A percentile compares a stretch with the other conserved stretches of the same genome.
phyloP scores from a whole-genome alignment of 805 yeast genomes.

The Cyberlindnera nakhonratchasimensis region DNA sequence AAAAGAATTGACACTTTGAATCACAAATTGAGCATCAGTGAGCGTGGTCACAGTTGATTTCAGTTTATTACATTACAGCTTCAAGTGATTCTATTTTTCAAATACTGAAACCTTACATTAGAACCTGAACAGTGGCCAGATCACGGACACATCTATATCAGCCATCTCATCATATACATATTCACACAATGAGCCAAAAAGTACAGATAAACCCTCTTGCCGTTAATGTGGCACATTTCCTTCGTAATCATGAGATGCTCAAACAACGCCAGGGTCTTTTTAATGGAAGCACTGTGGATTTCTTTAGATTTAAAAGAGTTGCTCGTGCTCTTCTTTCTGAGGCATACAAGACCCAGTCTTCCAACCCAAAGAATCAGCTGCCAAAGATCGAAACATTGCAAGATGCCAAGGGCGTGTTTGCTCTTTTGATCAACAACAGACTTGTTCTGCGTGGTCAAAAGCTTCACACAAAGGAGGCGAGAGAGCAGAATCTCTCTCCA shows the following conservation, averaged over 20 bases:
- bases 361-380: constrained; percentile 42
- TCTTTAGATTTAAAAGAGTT: constrained; percentile 84
- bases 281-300: constrained; percentile 68
- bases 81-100: too few species aligned
- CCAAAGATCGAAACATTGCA: constrained; percentile 49
- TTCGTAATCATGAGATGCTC: constrained; percentile 61
- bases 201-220: constrained; percentile 47
- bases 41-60: too few species aligned
- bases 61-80: too few species aligned
- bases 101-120: too few species aligned
- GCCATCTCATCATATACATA: constrained; percentile 1
- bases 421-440: constrained; percentile 66
- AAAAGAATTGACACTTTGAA: too few species aligned
- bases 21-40: too few species aligned
- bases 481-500: constrained; percentile 58
- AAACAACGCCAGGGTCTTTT: constrained; percentile 82
- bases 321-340: constrained; percentile 71
- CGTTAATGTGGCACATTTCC: constrained; percentile 63
- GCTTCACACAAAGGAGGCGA: constrained; percentile 64
- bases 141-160: too few species aligned
- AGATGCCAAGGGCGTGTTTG: constrained; percentile 60
- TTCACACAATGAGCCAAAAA: constrained; percentile 11
- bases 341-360: constrained; percentile 56
- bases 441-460: constrained; percentile 74
- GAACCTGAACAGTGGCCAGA: too few species aligned